Percentiles rank a stretch among this genome's conserved stretches.
Evolutionary conservation across 352 stramenopile species (phyloP).

Genomic region (Phytophthora cryptogea): DNA sequence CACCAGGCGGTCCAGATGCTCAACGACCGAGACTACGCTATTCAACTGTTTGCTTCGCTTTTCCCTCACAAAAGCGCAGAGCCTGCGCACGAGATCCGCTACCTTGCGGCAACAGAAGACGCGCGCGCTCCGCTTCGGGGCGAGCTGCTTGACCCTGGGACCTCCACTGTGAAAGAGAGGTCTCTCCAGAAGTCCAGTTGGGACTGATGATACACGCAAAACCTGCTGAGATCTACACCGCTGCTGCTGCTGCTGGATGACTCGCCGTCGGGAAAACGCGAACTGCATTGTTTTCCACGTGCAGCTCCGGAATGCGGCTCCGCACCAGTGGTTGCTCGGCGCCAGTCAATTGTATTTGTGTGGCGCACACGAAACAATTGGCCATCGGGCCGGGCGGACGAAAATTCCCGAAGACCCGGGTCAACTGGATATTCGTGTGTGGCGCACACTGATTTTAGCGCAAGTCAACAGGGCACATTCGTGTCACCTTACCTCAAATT

Average conservation of each 20-base stretch:
- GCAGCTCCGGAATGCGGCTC: not conserved
- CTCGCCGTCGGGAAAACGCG: conserved; percentile 14
- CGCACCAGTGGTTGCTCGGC: conserved; percentile 32
- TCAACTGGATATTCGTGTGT: too few species aligned
- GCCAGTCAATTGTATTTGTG: conserved; percentile 16
- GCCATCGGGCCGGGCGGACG: not conserved
- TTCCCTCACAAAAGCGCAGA: conserved; percentile 73
- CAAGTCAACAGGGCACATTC: too few species aligned
- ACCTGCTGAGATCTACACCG: conserved; percentile 1
- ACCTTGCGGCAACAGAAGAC: conserved; percentile 30
- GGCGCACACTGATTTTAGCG: too few species aligned
- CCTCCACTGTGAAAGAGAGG: conserved; percentile 87
- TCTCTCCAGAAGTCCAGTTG: conserved; percentile 85
- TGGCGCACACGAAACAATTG: too few species aligned
- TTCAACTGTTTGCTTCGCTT: conserved; percentile 92
- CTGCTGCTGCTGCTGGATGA: not conserved
- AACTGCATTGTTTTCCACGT: conserved; percentile 12
- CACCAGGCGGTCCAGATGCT: conserved; percentile 75
- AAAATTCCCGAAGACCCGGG: not conserved
- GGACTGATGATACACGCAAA: conserved; percentile 9
- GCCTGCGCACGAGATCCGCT: conserved; percentile 4
- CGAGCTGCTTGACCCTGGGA: conserved; percentile 84
- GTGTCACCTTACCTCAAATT: conserved; percentile 7
- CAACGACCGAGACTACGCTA: conserved; percentile 87
- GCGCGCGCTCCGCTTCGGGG: conserved; percentile 51